Conservation (phyloP, 2,329 filamentous ascomycete species). For the Botrytis sinoallii region DNA sequence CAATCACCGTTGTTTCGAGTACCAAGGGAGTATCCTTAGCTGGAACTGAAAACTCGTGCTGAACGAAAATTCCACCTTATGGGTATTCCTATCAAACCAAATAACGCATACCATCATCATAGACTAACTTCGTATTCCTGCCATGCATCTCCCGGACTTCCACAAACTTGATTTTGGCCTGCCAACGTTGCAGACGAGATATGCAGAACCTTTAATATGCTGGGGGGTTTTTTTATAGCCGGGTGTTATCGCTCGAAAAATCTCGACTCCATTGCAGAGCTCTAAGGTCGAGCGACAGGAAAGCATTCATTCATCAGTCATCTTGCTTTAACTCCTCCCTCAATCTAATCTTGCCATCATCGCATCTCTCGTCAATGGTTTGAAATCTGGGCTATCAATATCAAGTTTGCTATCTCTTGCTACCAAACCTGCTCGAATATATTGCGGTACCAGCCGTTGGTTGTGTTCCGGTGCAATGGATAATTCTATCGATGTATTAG, state of each 20-base stretch:
- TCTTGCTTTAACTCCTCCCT: slow-evolving; percentile 40
- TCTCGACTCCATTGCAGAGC: slow-evolving; percentile 31
- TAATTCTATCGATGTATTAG: slow-evolving; percentile 61
- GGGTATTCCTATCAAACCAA: slow-evolving; percentile 37
- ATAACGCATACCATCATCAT: slow-evolving; percentile 37
- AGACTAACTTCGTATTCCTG: slow-evolving; percentile 32
- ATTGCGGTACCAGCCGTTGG: slow-evolving; percentile 78
- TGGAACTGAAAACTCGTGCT: slow-evolving; percentile 31
- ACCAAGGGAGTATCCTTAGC: slow-evolving; percentile 29
- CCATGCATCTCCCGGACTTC: slow-evolving; percentile 34
- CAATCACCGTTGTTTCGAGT: slow-evolving; percentile 25
- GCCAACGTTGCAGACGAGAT: slow-evolving; percentile 31
- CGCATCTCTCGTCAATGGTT: slow-evolving; percentile 84
- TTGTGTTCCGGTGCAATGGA: slow-evolving; percentile 93
- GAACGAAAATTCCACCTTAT: slow-evolving; percentile 33
- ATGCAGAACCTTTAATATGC: slow-evolving; percentile 35
- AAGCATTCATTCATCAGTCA: slow-evolving; percentile 39
- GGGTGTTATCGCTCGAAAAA: slow-evolving; percentile 34
- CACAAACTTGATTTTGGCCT: slow-evolving; percentile 33
- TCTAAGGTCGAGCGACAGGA: slow-evolving; percentile 34
- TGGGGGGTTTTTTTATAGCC: slow-evolving; percentile 29
- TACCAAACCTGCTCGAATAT: slow-evolving; percentile 71
- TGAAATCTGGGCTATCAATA: slow-evolving; percentile 91
- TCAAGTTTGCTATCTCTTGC: slow-evolving; percentile 54
- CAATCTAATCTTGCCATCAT: slow-evolving; percentile 98